Evolutionary conservation across 129 eudicot species (phyloP).

Genomic region (Artemisia tridentata): DNA sequence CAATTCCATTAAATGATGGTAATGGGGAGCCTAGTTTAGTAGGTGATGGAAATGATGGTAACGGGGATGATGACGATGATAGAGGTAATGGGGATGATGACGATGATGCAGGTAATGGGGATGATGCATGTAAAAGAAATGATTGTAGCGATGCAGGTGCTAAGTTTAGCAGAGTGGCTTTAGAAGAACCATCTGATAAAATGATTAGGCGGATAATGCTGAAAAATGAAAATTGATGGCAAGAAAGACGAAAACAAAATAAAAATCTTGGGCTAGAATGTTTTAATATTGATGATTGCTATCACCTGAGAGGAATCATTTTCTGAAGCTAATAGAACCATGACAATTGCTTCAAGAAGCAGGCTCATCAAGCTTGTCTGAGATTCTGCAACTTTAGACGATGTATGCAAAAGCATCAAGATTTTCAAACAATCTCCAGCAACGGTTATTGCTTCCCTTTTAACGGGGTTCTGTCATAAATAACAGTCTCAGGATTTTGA

Average conservation of each 20-base stretch:
- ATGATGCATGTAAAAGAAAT: too few species aligned
- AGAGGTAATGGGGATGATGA: too few species aligned
- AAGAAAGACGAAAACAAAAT: constrained; percentile 10
- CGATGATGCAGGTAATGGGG: too few species aligned
- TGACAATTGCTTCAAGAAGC: constrained; percentile 72
- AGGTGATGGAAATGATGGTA: too few species aligned
- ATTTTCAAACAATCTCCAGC: constrained; percentile 81
- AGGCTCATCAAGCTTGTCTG: constrained; percentile 67
- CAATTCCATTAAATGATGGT: too few species aligned
- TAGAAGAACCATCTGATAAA: too few species aligned
- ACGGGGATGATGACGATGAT: too few species aligned
- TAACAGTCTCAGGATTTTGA: constrained; percentile 17
- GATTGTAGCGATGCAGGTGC: too few species aligned
- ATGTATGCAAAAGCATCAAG: constrained; percentile 73
- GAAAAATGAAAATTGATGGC: constrained; percentile 1
- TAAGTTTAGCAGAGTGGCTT: too few species aligned
- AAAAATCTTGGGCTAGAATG: background rate
- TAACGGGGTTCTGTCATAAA: constrained; percentile 55
- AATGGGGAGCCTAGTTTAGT: too few species aligned
- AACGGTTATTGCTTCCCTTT: constrained; percentile 65
- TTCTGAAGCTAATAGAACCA: constrained; percentile 64
- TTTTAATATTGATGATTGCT: constrained; percentile 11
- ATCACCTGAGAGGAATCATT: constrained; percentile 55
- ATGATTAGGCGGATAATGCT: too few species aligned
- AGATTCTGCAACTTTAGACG: constrained; percentile 60